Percentiles rank a stretch among this genome's conserved stretches.
Evolutionary conservation across 768 basidiomycete species (phyloP).

Genomic region (Suillus cothurnatus): DNA sequence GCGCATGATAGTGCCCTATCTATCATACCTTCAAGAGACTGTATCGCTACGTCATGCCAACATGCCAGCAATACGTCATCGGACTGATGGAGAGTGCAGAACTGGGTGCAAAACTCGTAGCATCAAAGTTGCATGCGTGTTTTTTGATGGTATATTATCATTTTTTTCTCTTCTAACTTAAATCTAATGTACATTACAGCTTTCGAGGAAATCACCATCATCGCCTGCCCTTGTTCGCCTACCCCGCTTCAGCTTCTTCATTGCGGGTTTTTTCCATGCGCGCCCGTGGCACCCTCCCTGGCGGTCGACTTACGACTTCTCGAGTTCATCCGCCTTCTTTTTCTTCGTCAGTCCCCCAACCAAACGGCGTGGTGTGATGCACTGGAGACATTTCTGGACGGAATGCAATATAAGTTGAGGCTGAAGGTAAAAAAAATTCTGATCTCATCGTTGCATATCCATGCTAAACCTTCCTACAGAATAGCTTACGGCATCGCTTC

Average conservation of each 20-base stretch:
- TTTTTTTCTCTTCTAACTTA: background rate
- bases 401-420: conserved; percentile 22
- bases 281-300: conserved; percentile 31
- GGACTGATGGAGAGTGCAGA: background rate
- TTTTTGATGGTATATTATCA: conserved; percentile 8
- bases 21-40: conserved; percentile 6
- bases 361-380: conserved; percentile 31
- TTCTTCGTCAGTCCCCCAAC: conserved; percentile 29
- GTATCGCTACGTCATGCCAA: background rate
- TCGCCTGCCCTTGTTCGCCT: conserved; percentile 8
- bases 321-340: conserved; percentile 29
- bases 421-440: conserved; percentile 16
- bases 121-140: conserved; percentile 7
- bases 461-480: conserved; percentile 17
- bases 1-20: background rate
- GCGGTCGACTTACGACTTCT: conserved; percentile 35
- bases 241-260: conserved; percentile 27
- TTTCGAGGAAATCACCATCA: conserved; percentile 3
- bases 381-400: conserved; percentile 24
- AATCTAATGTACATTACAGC: conserved; percentile 4
- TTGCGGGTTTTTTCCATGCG: conserved; percentile 27
- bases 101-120: background rate
- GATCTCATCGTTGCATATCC: background rate
- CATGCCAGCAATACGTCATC: background rate
- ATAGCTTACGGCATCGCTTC: conserved; percentile 25